phyloP scores from a whole-genome alignment of 2,329 filamentous ascomycete species.

The Proliferodiscus dingleyae region DNA sequence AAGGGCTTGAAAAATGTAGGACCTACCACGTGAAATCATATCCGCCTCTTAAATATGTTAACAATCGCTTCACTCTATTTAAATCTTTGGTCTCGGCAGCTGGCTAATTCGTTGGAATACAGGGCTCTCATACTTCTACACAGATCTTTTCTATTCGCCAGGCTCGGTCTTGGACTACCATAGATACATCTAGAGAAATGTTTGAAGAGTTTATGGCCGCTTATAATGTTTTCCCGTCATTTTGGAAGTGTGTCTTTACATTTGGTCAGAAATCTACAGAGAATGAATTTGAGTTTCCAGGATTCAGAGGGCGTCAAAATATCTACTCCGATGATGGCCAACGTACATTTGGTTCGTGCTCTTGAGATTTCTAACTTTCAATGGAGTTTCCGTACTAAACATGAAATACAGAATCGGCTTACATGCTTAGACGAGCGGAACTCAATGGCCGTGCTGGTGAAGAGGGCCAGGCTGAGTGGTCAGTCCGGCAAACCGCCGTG shows the following conservation, averaged over 20 bases:
- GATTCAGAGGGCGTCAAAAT: constrained; percentile 1
- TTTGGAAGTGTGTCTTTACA: constrained; percentile 21
- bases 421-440: constrained; percentile 20
- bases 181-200: constrained; percentile 11
- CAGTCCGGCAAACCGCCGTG: constrained; percentile 34
- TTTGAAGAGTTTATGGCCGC: constrained; percentile 12
- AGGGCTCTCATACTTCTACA: constrained; percentile 3
- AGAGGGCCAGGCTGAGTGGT: constrained; percentile 28
- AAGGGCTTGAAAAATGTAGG: constrained; percentile 3
- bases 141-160: constrained; percentile 19
- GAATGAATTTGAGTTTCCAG: constrained; percentile 23
- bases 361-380: background rate
- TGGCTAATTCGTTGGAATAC: background rate
- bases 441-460: constrained; percentile 7
- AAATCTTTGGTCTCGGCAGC: background rate
- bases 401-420: constrained; percentile 10
- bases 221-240: constrained; percentile 10
- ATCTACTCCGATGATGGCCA: background rate
- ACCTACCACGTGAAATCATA: background rate
- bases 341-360: background rate
- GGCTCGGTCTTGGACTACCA: constrained; percentile 13
- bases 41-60: background rate
- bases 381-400: background rate
- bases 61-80: too few relatives aligned
- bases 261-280: constrained; percentile 18